These are phyloP conservation scores for Cercospora sp. DNA, from an alignment of 2,329 filamentous ascomycete genomes.

Conservation along the genomic window DNA sequence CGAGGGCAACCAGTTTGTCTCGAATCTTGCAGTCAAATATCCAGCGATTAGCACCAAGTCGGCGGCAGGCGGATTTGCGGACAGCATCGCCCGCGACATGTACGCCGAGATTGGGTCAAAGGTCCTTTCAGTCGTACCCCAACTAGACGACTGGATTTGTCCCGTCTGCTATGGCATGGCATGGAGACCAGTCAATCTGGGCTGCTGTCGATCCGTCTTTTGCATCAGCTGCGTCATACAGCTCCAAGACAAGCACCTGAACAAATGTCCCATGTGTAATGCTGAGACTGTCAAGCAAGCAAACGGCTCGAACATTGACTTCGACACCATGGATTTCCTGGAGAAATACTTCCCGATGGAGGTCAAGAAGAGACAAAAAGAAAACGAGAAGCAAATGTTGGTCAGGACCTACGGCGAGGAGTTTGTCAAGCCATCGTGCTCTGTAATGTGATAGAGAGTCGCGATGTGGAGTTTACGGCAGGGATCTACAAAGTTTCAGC, in stretches of 20 bases:
- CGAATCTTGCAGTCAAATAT: slow-evolving; percentile 30
- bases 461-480: slow-evolving; percentile 1
- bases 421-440: slow-evolving; percentile 36
- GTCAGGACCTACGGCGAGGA: slow-evolving; percentile 45
- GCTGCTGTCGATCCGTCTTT: slow-evolving; percentile 70
- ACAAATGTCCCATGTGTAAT: slow-evolving; percentile 74
- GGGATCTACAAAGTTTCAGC: background rate
- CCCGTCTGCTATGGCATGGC: slow-evolving; percentile 76
- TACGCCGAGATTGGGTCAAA: slow-evolving; percentile 72
- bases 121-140: slow-evolving; percentile 71
- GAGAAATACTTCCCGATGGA: slow-evolving; percentile 78
- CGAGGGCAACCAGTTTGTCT: slow-evolving; percentile 47
- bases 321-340: slow-evolving; percentile 66
- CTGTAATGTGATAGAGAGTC: slow-evolving; percentile 34
- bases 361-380: slow-evolving; percentile 56
- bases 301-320: slow-evolving; percentile 67
- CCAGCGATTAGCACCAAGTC: slow-evolving; percentile 47
- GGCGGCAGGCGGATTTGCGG: slow-evolving; percentile 63
- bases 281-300: slow-evolving; percentile 69
- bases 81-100: slow-evolving; percentile 70
- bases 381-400: slow-evolving; percentile 74
- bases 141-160: slow-evolving; percentile 80
- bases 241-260: slow-evolving; percentile 68
- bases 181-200: slow-evolving; percentile 77
- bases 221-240: slow-evolving; percentile 82